Percentiles rank a stretch among this genome's conserved stretches.
phyloP scores from a whole-genome alignment of 768 basidiomycete species.

The Leccinum variicolor region DNA sequence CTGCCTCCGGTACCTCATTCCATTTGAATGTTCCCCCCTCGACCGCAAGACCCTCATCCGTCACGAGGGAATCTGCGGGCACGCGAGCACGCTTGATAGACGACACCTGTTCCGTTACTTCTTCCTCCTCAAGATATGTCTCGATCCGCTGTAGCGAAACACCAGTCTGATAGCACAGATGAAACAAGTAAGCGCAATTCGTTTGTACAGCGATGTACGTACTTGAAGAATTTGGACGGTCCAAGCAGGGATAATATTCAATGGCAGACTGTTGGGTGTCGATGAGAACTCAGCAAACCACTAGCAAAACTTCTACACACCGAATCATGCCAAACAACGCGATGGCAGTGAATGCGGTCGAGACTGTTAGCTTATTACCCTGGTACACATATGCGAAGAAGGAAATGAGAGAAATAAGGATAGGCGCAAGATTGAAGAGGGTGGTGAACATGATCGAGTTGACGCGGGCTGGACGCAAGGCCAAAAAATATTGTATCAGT shows the following conservation, averaged over 20 bases:
- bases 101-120: slow-evolving; percentile 59
- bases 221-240: slow-evolving; percentile 73
- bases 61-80: slow-evolving; percentile 20
- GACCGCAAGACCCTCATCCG: slow-evolving; percentile 42
- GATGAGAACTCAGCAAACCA: not conserved
- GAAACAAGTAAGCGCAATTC: not conserved
- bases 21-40: slow-evolving; percentile 53
- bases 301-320: slow-evolving; percentile 27
- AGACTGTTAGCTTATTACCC: slow-evolving; percentile 72
- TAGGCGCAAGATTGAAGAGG: slow-evolving; percentile 75
- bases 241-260: slow-evolving; percentile 79
- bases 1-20: slow-evolving; percentile 44
- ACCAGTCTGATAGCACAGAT: slow-evolving; percentile 36
- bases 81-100: slow-evolving; percentile 42
- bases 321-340: slow-evolving; percentile 84
- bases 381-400: slow-evolving; percentile 72
- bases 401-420: slow-evolving; percentile 74
- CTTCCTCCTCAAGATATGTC: slow-evolving; percentile 58
- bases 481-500: not conserved
- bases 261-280: slow-evolving; percentile 44
- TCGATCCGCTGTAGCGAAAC: slow-evolving; percentile 62
- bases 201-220: not conserved
- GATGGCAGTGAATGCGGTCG: slow-evolving; percentile 86
- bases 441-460: slow-evolving; percentile 70
- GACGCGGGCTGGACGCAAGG: slow-evolving; percentile 49